These are phyloP conservation scores for Malus orientalis DNA, from an alignment of 306 rosid species.

Conservation along the genomic window DNA sequence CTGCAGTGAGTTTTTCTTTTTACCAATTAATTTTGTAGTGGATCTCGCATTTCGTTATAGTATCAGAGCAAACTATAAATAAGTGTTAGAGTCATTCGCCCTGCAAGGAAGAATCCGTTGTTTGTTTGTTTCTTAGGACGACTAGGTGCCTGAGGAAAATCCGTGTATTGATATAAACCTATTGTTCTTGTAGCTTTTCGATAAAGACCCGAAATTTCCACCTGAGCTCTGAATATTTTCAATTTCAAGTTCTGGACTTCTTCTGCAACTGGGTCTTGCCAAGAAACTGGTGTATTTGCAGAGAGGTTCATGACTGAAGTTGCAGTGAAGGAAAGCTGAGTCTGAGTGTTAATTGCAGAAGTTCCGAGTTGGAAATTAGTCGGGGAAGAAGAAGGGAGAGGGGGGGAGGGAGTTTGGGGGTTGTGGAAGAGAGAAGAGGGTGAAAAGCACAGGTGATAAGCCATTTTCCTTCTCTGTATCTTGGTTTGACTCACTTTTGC, in stretches of 20 bases:
- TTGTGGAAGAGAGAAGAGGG: conserved; percentile 54
- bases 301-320: conserved; percentile 20
- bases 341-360: conserved; percentile 11
- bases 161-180: too few relatives aligned
- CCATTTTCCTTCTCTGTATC: too few relatives aligned
- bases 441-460: conserved; percentile 34
- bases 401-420: conserved; percentile 22
- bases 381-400: conserved; percentile 9
- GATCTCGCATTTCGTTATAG: too few relatives aligned
- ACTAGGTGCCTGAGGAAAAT: too few relatives aligned
- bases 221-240: conserved; percentile 18
- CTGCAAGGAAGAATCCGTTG: too few relatives aligned
- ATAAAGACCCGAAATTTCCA: conserved; percentile 29
- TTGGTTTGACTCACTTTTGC: too few relatives aligned
- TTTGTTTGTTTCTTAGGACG: too few relatives aligned
- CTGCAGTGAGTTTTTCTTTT: too few relatives aligned
- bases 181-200: conserved; percentile 23
- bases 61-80: too few relatives aligned
- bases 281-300: conserved; percentile 51
- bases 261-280: conserved; percentile 40
- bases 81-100: too few relatives aligned
- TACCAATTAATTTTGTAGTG: too few relatives aligned
- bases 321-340: conserved; percentile 15
- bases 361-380: conserved; percentile 16
- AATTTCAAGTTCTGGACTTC: conserved; percentile 18